Conservation (phyloP, 2,329 filamentous ascomycete species). For the Aureobasidium leucospermi region DNA sequence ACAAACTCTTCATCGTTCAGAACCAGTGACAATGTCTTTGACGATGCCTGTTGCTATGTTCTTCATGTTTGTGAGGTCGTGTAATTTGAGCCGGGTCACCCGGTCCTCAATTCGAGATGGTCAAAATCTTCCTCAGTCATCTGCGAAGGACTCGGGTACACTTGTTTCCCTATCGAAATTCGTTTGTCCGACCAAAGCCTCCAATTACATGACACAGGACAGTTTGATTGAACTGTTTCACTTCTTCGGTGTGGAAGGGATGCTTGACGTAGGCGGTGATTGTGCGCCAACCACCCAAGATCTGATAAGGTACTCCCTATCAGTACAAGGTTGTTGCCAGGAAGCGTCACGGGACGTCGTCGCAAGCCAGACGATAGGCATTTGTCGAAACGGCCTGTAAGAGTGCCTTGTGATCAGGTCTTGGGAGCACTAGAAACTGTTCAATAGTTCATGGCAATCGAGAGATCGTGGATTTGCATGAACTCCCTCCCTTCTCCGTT, state of each 20-base stretch:
- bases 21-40: too few species aligned
- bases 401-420: neutral
- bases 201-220: neutral
- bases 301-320: neutral
- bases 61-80: neutral
- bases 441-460: neutral
- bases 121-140: too few species aligned
- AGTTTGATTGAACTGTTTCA: constrained; percentile 4
- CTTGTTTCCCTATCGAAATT: too few species aligned
- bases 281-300: neutral
- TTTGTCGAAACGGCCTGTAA: neutral
- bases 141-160: too few species aligned
- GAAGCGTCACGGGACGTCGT: constrained; percentile 1
- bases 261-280: neutral
- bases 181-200: too few species aligned
- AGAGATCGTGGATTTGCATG: neutral
- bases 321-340: neutral
- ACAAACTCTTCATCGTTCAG: too few species aligned
- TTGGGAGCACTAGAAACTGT: neutral
- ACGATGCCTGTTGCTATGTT: neutral
- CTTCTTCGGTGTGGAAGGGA: too few species aligned
- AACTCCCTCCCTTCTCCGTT: neutral
- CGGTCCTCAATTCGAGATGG: too few species aligned
- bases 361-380: neutral
- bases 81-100: neutral